Percentiles rank a stretch among this genome's conserved stretches.
Evolutionary conservation across 371 early-diverging fungal species (phyloP).

Genomic region (Actinomortierella wolfii): DNA sequence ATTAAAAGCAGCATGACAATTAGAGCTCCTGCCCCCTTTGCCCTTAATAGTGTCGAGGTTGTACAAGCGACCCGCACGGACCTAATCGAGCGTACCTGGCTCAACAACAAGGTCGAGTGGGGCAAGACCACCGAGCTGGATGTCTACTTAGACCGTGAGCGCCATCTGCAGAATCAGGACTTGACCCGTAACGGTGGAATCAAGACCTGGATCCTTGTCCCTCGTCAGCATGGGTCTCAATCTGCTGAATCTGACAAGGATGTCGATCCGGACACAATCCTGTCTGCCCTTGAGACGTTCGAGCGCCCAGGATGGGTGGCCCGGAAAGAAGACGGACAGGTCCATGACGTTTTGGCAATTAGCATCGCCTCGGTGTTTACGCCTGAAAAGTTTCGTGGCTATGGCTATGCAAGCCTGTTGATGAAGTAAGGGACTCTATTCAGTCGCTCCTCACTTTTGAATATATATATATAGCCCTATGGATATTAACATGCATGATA

Average conservation of each 20-base stretch:
- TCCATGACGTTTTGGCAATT: constrained; percentile 28
- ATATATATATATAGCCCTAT: not conserved
- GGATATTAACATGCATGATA: not conserved
- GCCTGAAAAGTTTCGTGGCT: constrained; percentile 37
- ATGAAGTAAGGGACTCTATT: constrained; percentile 25
- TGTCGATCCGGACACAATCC: constrained; percentile 21
- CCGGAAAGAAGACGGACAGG: constrained; percentile 14
- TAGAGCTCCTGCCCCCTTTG: constrained; percentile 23
- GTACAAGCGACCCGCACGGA: constrained; percentile 17
- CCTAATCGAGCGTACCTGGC: constrained; percentile 40
- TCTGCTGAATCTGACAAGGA: constrained; percentile 7
- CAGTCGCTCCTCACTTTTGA: not conserved
- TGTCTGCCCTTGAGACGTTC: constrained; percentile 44
- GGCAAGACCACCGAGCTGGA: constrained; percentile 42
- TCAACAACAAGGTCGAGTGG: constrained; percentile 47
- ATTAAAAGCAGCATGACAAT: constrained; percentile 1
- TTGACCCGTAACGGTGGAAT: too few species aligned
- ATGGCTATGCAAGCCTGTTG: constrained; percentile 47
- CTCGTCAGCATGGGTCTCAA: constrained; percentile 20
- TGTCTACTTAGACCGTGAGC: constrained; percentile 46
- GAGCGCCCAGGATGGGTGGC: constrained; percentile 26
- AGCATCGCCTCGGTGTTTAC: constrained; percentile 52
- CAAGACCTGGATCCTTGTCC: constrained; percentile 47
- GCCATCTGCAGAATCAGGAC: constrained; percentile 11
- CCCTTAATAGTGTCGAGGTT: constrained; percentile 17